Percentiles rank a stretch among this genome's conserved stretches.
Evolutionary conservation across 2,329 filamentous ascomycete species (phyloP).

Genomic region (Colletotrichum sp.): DNA sequence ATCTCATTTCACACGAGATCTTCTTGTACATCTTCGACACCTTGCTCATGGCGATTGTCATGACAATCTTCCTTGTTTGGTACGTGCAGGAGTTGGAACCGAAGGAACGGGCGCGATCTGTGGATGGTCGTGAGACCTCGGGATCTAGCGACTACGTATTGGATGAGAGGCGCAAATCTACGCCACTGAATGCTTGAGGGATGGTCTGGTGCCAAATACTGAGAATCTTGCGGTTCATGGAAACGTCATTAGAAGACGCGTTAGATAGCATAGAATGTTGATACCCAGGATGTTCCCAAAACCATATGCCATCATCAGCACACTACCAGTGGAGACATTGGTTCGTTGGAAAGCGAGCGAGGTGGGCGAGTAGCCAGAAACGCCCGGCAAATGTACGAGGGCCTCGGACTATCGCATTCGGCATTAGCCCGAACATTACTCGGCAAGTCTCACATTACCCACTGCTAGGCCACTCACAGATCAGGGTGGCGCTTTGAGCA

Average conservation of each 20-base stretch:
- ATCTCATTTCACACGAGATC: slow-evolving; percentile 43
- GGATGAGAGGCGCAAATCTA: neutral
- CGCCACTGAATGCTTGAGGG: neutral
- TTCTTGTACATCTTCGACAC: slow-evolving; percentile 50
- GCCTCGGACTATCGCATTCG: neutral
- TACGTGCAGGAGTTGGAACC: slow-evolving; percentile 8
- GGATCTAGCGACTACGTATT: neutral
- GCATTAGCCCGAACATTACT: neutral
- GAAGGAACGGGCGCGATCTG: neutral
- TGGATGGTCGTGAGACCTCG: neutral
- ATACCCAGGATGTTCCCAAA: neutral
- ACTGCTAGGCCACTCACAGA: neutral
- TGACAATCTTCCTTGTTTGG: slow-evolving; percentile 28
- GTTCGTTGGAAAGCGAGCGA: neutral
- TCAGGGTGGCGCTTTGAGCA: neutral
- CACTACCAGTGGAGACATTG: neutral
- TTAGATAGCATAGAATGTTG: neutral
- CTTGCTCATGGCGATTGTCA: slow-evolving; percentile 41
- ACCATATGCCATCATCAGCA: neutral
- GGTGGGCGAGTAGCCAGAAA: neutral
- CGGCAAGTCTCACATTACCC: neutral
- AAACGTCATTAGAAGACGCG: neutral
- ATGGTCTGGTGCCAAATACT: neutral
- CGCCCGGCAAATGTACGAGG: neutral
- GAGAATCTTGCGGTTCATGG: neutral